phyloP scores from a whole-genome alignment of 2,329 filamentous ascomycete genomes.

The Clarireedia paspali region DNA sequence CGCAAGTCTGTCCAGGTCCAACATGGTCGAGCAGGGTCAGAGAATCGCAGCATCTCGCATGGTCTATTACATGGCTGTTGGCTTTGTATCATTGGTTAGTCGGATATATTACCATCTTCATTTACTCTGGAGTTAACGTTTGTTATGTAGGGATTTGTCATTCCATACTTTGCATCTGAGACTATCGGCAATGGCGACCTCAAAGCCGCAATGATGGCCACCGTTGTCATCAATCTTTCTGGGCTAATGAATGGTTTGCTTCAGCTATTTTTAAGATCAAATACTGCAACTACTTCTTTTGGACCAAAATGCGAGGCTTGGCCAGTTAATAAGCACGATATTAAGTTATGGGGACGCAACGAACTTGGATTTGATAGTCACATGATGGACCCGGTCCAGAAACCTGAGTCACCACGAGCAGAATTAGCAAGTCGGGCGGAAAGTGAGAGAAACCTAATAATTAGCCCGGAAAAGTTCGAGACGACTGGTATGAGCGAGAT shows the following conservation, averaged over 20 bases:
- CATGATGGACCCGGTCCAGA: conserved; percentile 23
- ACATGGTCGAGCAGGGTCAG: conserved; percentile 49
- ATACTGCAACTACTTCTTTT: conserved; percentile 48
- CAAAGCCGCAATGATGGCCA: conserved; percentile 53
- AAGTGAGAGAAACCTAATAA: conserved; percentile 20
- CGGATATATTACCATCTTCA: conserved; percentile 4
- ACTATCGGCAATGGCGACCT: conserved; percentile 39
- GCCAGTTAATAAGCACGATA: conserved; percentile 41
- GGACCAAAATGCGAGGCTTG: conserved; percentile 37
- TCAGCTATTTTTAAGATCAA: conserved; percentile 60
- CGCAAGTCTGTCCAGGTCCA: conserved; percentile 46
- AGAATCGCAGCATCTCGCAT: conserved; percentile 59
- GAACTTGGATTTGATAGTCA: conserved; percentile 27
- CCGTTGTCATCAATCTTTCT: conserved; percentile 58
- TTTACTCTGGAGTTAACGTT: conserved; percentile 23
- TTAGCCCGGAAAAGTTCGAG: conserved; percentile 18
- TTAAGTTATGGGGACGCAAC: conserved; percentile 39
- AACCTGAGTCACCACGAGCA: conserved; percentile 13
- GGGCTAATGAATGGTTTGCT: conserved; percentile 58
- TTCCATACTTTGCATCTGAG: conserved; percentile 57
- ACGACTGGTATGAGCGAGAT: conserved; percentile 20
- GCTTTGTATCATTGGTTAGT: conserved; percentile 50
- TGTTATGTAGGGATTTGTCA: conserved; percentile 42
- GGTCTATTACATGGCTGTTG: conserved; percentile 55
- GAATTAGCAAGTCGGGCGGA: conserved; percentile 13